Evolutionary conservation across 176 grass and related monocot genomes (phyloP).

Genomic region (Puccinellia tenuiflora): DNA sequence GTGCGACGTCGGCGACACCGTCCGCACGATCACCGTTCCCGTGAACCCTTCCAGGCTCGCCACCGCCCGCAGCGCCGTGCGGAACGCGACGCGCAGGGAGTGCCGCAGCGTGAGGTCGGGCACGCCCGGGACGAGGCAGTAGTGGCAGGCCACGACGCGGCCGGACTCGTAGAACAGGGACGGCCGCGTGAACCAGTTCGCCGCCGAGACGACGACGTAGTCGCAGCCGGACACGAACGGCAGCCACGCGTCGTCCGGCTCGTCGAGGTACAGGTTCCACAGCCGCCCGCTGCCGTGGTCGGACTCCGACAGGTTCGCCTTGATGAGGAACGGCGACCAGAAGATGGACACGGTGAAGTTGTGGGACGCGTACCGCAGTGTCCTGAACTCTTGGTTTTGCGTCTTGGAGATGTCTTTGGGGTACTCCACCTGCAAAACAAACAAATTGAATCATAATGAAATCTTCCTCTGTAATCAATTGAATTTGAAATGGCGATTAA

Average conservation of each 20-base stretch:
- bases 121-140: slow-evolving; percentile 9
- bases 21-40: slow-evolving; percentile 34
- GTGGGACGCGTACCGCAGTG: too few species aligned
- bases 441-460: too few species aligned
- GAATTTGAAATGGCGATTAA: too few species aligned
- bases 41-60: neutral
- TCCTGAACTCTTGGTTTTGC: too few species aligned
- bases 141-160: slow-evolving; percentile 38
- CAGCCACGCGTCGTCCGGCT: slow-evolving; percentile 42
- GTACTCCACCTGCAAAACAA: too few species aligned
- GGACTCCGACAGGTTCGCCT: slow-evolving; percentile 9
- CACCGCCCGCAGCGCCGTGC: neutral
- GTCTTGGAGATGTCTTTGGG: too few species aligned
- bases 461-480: too few species aligned
- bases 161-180: slow-evolving; percentile 37
- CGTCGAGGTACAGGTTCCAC: slow-evolving; percentile 52
- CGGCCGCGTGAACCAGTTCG: slow-evolving; percentile 48
- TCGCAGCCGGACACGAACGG: slow-evolving; percentile 24
- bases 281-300: neutral
- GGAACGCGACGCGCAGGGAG: neutral
- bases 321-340: slow-evolving; percentile 57
- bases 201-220: slow-evolving; percentile 49
- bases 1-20: slow-evolving; percentile 55
- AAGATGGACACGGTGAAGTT: slow-evolving; percentile 22
- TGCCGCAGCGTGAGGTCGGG: slow-evolving; percentile 34